Evolutionary conservation across 1,284 basidiomycete genomes (phyloP).

Genomic region (Cystobasidium slooffiae): DNA sequence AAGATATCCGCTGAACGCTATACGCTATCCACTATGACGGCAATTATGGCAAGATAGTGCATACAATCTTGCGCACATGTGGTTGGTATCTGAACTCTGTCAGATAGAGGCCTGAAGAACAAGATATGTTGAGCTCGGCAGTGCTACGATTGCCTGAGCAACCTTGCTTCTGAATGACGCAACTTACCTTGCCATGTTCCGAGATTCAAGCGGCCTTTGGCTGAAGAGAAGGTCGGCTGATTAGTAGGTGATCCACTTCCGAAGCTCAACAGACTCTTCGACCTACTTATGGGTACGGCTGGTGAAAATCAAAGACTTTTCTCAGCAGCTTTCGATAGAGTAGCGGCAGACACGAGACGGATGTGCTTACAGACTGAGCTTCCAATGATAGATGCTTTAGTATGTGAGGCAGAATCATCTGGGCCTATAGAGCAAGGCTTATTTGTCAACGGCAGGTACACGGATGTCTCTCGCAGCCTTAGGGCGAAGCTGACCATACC

Average conservation of each 20-base stretch:
- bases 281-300: slow-evolving; percentile 42
- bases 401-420: slow-evolving; percentile 55
- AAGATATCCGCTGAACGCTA: neutral
- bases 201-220: slow-evolving; percentile 37
- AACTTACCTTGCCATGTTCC: slow-evolving; percentile 54
- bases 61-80: slow-evolving; percentile 57
- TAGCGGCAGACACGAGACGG: slow-evolving; percentile 24
- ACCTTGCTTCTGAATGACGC: too few species aligned
- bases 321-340: slow-evolving; percentile 40
- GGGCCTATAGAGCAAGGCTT: slow-evolving; percentile 43
- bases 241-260: slow-evolving; percentile 7
- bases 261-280: slow-evolving; percentile 20
- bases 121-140: neutral
- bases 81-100: slow-evolving; percentile 55
- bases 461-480: neutral
- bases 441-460: neutral
- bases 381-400: slow-evolving; percentile 57
- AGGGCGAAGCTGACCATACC: slow-evolving; percentile 29
- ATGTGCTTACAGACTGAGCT: slow-evolving; percentile 55
- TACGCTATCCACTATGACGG: neutral
- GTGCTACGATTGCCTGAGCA: neutral
- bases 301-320: neutral
- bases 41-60: slow-evolving; percentile 53
- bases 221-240: neutral
- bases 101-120: slow-evolving; percentile 51